Percentiles rank a stretch among this genome's conserved stretches.
Evolutionary conservation across 257 asterid species (phyloP).

Genomic region (Orobanche coerulescens): DNA sequence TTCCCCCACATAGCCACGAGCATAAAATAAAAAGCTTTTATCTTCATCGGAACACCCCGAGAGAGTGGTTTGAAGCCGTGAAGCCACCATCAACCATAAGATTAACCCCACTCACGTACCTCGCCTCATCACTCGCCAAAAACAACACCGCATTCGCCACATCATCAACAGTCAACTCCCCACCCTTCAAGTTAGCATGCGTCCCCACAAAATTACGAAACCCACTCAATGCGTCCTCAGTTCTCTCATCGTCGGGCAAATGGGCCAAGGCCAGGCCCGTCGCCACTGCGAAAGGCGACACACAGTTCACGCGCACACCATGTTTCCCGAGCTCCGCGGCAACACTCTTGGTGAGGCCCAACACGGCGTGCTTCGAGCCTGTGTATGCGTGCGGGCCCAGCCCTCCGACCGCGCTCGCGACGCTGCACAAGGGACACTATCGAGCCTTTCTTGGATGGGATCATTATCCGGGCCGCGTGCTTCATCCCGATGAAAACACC

Average conservation of each 20-base stretch:
- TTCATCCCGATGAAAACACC: background rate
- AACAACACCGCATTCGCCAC: constrained; percentile 77
- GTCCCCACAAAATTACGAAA: constrained; percentile 45
- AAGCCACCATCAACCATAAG: constrained; percentile 92
- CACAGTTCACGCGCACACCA: constrained; percentile 40
- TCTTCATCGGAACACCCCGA: constrained; percentile 63
- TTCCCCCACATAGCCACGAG: no score
- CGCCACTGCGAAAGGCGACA: constrained; percentile 64
- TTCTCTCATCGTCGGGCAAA: constrained; percentile 71
- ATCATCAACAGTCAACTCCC: constrained; percentile 53
- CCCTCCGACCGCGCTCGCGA: background rate
- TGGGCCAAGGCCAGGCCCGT: constrained; percentile 60
- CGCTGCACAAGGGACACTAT: background rate
- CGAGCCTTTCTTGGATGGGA: background rate
- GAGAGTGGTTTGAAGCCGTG: constrained; percentile 50
- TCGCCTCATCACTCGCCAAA: constrained; percentile 83
- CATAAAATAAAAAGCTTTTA: no score
- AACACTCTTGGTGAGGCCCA: constrained; percentile 33
- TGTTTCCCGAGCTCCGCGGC: constrained; percentile 36
- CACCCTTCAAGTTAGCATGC: constrained; percentile 76
- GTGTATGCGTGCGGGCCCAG: constrained; percentile 32
- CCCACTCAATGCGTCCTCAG: constrained; percentile 55
- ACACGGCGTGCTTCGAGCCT: constrained; percentile 34
- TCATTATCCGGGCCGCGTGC: background rate
- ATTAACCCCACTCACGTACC: constrained; percentile 75